Percentiles rank a stretch among this genome's conserved stretches.
Evolutionary conservation across 257 asterid genomes (phyloP).

Genomic region (Nicotiana obtusifolia): DNA sequence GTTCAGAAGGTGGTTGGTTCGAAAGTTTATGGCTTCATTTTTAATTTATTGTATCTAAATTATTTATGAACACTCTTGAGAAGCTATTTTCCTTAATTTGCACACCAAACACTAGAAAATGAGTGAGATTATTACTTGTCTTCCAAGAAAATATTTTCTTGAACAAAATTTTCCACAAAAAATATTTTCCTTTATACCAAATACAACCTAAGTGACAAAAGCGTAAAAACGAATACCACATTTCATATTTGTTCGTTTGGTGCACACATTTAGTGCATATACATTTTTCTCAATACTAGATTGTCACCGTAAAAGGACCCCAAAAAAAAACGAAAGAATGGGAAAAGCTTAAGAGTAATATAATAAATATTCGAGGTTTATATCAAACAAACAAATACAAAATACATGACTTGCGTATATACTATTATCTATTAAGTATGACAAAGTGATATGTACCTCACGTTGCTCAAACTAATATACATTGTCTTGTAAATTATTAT

Average conservation of each 20-base stretch:
- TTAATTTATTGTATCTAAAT: no score
- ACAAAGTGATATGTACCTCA: background rate
- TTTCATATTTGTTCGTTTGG: background rate
- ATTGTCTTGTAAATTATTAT: background rate
- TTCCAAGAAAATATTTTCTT: no score
- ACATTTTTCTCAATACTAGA: background rate
- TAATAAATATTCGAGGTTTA: no score
- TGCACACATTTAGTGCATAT: background rate
- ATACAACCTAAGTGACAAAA: background rate
- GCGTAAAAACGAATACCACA: background rate
- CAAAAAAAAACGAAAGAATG: background rate
- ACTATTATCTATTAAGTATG: background rate
- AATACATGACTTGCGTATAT: background rate
- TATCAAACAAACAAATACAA: no score
- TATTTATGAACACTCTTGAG: no score
- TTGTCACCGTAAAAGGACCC: background rate
- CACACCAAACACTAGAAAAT: no score
- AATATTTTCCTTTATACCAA: no score
- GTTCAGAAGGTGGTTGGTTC: no score
- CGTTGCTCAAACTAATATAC: background rate
- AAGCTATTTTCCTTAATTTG: no score
- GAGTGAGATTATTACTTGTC: no score
- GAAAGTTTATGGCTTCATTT: no score
- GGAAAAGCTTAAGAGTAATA: background rate
- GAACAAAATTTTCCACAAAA: no score